Conservation (phyloP, 345 rosid species). For the Boechera retrofracta region DNA sequence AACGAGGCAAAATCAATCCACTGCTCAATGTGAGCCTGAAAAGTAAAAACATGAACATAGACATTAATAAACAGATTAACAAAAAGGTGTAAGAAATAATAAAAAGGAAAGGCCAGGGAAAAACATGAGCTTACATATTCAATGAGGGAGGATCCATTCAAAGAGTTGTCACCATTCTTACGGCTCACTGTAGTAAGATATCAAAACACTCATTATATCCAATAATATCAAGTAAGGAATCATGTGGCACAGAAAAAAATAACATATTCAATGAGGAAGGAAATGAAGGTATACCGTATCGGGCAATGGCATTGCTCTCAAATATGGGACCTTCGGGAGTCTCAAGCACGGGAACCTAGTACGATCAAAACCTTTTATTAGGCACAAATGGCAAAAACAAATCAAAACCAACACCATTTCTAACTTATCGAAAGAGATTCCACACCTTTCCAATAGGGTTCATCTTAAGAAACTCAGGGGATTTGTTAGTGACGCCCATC, state of each 20-base stretch:
- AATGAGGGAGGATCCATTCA: constrained; percentile 67
- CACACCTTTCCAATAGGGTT: constrained; percentile 96
- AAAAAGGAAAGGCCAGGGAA: neutral
- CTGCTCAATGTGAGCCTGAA: constrained; percentile 84
- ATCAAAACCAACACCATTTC: neutral
- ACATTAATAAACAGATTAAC: neutral
- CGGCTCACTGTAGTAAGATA: constrained; percentile 60
- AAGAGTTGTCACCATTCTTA: constrained; percentile 65
- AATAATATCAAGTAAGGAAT: neutral
- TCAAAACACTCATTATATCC: neutral
- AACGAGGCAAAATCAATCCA: constrained; percentile 87
- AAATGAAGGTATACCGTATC: constrained; percentile 63
- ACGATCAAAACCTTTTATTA: constrained; percentile 1
- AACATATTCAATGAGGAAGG: neutral
- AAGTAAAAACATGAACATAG: neutral
- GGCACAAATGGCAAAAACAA: neutral
- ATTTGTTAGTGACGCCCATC: constrained; percentile 88
- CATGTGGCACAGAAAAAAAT: neutral
- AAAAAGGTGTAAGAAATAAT: neutral
- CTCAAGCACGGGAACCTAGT: constrained; percentile 90
- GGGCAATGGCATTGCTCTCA: constrained; percentile 98
- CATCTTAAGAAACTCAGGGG: constrained; percentile 89
- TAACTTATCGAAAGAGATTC: neutral
- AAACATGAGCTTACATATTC: constrained; percentile 64
- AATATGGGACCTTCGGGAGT: constrained; percentile 88